Base-by-base conservation (phyloP, 495 filamentous ascomycete species). In the Aspergillus steynii region DNA sequence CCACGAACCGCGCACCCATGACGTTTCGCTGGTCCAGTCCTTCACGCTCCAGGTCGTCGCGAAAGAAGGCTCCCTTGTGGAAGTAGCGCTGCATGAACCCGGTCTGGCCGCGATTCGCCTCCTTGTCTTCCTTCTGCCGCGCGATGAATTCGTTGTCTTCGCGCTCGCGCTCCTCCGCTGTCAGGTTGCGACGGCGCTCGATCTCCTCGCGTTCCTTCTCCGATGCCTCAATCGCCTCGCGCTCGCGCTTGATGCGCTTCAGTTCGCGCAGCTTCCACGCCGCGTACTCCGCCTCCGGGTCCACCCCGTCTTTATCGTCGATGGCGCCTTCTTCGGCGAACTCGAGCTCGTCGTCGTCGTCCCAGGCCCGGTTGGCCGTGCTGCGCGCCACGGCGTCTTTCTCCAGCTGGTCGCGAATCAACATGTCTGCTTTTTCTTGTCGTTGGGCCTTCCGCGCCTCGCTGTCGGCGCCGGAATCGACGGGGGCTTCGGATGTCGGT, bases 21-120 rank as follows among this genome's bases (percentile, higher is more conserved):
- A 96, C 77, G 74, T 95, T 89, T 45, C 93, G 76, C 69, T 85
- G 75, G 68, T 88, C 87, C 64, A 98, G 73, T 27, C 88, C 91
- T 70, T 88, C 84, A 15, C 83, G 82, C 62, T 88, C 86, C 31
- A 83, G 80, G 63, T 94, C 92, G 46, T 93, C 92, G 58, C 88
- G 87, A 77, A 90, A 98, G 79, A 97, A 99, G 28, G 95, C 95
- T 53, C 95, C 95, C 80, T 93, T 94, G 80, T 99, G 95, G 71
- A 89, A 92, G 75, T 97, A 98, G 71, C 94, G 93, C 72, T 96
- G 93, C 91, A 98, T 91, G 71, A 86, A 97, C 1, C 83, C 82
- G 80, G 93, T 90, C 80, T 96, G 89, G 47, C 93, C 95, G 42
- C 88, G 87, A 37, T 78, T 77, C 20, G 94, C 92, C 64, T 90